phyloP scores from a whole-genome alignment of 176 grass and related monocot species.

The Juncus inflexus region DNA sequence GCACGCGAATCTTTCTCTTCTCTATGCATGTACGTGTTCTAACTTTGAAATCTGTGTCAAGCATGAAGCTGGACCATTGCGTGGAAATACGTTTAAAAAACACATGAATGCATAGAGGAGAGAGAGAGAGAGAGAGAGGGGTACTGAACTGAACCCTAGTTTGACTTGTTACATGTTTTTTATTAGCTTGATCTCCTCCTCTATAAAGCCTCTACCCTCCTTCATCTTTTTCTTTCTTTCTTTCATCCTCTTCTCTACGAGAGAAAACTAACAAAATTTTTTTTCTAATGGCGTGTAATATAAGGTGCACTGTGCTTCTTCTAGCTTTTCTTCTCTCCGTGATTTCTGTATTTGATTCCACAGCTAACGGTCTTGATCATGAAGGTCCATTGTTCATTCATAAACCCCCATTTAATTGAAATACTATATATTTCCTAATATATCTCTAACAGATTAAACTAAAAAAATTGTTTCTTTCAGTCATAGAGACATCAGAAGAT shows the following conservation, averaged over 20 bases:
- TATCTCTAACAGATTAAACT: too few relatives aligned
- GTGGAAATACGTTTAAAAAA: slow-evolving; percentile 15
- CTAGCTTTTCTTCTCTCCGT: slow-evolving; percentile 6
- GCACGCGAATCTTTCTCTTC: too few relatives aligned
- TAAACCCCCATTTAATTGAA: background rate
- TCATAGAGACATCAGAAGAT: background rate
- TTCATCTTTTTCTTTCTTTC: slow-evolving; percentile 11
- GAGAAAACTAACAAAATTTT: background rate
- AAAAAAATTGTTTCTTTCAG: background rate
- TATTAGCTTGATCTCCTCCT: slow-evolving; percentile 1
- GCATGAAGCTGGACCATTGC: slow-evolving; percentile 7
- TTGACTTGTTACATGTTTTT: slow-evolving; percentile 25
- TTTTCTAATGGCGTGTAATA: slow-evolving; percentile 21
- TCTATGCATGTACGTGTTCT: background rate
- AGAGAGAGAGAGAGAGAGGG: slow-evolving; percentile 7
- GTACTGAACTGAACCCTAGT: slow-evolving; percentile 3
- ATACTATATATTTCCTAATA: too few relatives aligned
- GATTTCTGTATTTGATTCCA: slow-evolving; percentile 2
- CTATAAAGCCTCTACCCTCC: slow-evolving; percentile 11
- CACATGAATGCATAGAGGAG: slow-evolving; percentile 17
- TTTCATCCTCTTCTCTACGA: background rate
- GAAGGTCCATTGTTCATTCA: slow-evolving; percentile 16
- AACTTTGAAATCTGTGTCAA: slow-evolving; percentile 23
- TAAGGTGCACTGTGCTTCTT: slow-evolving; percentile 1
- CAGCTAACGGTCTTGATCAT: slow-evolving; percentile 4